These are phyloP conservation scores for Colletotrichum sp. DNA, from an alignment of 2,329 filamentous ascomycete genomes.

Conservation along the genomic window DNA sequence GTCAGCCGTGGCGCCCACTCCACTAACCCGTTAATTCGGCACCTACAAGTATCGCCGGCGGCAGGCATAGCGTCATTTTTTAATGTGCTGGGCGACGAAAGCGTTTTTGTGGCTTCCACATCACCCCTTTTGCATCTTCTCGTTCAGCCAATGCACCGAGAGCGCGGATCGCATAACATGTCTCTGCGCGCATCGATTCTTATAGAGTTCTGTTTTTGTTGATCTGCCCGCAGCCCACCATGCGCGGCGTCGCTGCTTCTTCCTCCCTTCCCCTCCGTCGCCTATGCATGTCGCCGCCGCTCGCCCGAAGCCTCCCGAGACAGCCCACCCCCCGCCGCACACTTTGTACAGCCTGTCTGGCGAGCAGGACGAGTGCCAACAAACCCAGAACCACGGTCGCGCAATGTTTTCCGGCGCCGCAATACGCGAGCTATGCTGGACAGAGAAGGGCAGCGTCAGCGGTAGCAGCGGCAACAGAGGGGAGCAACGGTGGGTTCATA, in stretches of 20 bases:
- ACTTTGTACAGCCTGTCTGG: background rate
- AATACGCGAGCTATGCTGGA: background rate
- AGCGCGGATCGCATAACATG: slow-evolving; percentile 17
- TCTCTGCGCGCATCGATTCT: background rate
- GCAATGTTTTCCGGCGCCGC: background rate
- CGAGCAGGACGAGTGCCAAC: background rate
- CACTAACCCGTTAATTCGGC: slow-evolving; percentile 11
- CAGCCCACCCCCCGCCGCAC: background rate
- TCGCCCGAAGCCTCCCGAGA: background rate
- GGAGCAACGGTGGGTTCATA: background rate
- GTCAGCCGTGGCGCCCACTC: background rate
- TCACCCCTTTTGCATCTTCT: background rate
- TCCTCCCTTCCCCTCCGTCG: slow-evolving; percentile 6
- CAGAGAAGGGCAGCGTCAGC: slow-evolving; percentile 17
- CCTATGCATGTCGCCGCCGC: background rate
- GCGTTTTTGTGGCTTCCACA: slow-evolving; percentile 1
- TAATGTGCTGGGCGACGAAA: background rate
- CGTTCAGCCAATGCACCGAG: background rate
- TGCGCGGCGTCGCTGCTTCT: slow-evolving; percentile 1
- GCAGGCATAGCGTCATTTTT: slow-evolving; percentile 21
- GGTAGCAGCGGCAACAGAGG: slow-evolving; percentile 9
- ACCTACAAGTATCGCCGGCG: slow-evolving; percentile 13
- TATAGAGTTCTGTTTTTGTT: background rate
- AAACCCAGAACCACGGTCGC: background rate
- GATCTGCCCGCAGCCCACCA: background rate